Evolutionary conservation across 176 grass and related monocot species (phyloP), one percentile per base, ranked within the genome.

Genomic region (Thinopyrum elongatum): DNA sequence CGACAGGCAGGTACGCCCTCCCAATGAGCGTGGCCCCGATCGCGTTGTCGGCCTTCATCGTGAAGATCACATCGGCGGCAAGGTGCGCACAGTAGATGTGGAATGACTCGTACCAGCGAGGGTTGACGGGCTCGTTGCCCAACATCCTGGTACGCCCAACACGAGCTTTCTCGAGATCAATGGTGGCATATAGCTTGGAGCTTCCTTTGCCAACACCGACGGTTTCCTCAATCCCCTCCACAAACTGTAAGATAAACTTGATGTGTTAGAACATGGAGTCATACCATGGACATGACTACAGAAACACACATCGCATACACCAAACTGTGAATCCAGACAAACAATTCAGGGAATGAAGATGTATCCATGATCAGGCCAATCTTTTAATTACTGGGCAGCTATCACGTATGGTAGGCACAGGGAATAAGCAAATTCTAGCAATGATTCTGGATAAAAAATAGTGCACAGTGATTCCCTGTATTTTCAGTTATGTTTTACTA

Each of bases 81-180:
- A 86, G 39, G 70, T 95, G 93, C 13, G 90, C 90, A 4, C 90
- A 92, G 39, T 95, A 95, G 46, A 95, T 90, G 87, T 92, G 93
- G 83, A 95, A 95, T 0, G 93, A 92, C 78, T 95, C 93, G 5
- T 92, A 95, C 93, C 90, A 94, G 25, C 85, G 85, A 42, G 87
- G 87, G 5, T 83, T 92, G 14, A 61, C n/a, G 0, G 90, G 79
- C 57, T 94, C 90, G 36, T 92, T 77, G 29, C 59, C 0, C 13
- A 94, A 19, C 87, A 84, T 88, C 72, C 90, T 58, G 1, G 90
- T 94, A 13, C 90, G 87, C 65, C 90, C 93, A 3, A 92, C 87
- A 0, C 87, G 93, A 25, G 93, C 82, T 64, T 94, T 94, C 82
- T 94, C 90, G 13, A 94, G 84, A 29, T 92, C 93, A 59, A 95